Base-by-base conservation (phyloP, 225 moss, liverwort and hornwort species). In the Pseudisothecium myosuroides region DNA sequence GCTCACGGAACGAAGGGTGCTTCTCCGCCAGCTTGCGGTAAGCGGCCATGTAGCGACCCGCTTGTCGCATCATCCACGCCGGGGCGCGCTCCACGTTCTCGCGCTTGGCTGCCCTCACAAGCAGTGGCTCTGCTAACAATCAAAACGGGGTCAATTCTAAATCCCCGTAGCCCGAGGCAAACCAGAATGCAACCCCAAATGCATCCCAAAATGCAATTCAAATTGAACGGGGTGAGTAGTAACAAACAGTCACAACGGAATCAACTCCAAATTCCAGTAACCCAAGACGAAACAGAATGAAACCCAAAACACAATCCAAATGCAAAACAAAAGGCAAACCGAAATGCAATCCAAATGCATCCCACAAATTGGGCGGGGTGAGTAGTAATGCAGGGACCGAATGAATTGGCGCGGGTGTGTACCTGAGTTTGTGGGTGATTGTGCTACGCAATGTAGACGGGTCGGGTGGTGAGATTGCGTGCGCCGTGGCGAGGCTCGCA, bases 41-140 rank as follows among this genome's bases (percentile, higher is more conserved):
- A 28, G 59, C 60, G 47, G 93, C 90, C 94, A 95, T 95, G 37
- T 95, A 95, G 49, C 94, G 93, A 74, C 94, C 94, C 87, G 94
- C 94, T 87, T 95, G 94, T 26, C 94, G 92, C 94, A 95, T 95
- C 94, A 95, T 93, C 94, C 94, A 95, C 62, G 92, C 94, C 36
- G 94, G 94, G 36, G 94, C 90, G 20, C 94, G 93, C 86, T 95
- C 94, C 64, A 93, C 92, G 3, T 82, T 89, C 87, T 95, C 92
- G 43, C 88, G 87, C 90, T 92, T 92, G 61, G 93, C 94, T 43
- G 94, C 93, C 88, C 93, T 89, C 81, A 95, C 92, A 27, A 95
- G 90, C 84, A 95, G 63, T 45, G 94, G 94, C 47, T 93, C 94
- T 94, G 94, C 86, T 50, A 76, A 87, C 31, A 81, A 47, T 27